These are phyloP conservation scores for Metarhizium rileyi DNA, from an alignment of 2,329 filamentous ascomycete species.

Conservation along the genomic window DNA sequence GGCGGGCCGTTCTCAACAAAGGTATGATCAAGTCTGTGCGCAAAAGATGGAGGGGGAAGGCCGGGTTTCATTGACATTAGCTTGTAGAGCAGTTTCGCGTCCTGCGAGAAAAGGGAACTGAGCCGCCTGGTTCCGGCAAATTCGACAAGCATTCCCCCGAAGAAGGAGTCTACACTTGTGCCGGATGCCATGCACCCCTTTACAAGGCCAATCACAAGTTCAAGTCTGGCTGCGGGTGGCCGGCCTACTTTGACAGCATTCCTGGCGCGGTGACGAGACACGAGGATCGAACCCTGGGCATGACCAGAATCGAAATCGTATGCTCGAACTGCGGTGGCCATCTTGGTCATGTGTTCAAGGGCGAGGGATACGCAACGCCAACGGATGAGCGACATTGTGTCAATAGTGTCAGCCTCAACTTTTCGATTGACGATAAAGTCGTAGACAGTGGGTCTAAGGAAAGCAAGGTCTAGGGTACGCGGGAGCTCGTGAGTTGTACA, in stretches of 20 bases:
- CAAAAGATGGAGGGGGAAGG: neutral
- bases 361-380: constrained; percentile 72
- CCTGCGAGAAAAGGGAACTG: constrained; percentile 86
- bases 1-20: constrained; percentile 71
- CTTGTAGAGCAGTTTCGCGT: constrained; percentile 83
- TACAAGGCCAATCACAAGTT: constrained; percentile 96
- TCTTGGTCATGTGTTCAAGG: constrained; percentile 90
- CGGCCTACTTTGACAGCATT: constrained; percentile 92
- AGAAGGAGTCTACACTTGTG: constrained; percentile 75
- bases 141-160: constrained; percentile 79
- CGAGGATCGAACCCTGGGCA: constrained; percentile 67
- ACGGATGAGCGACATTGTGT: constrained; percentile 97
- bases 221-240: constrained; percentile 93
- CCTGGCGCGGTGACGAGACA: constrained; percentile 82
- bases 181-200: constrained; percentile 74
- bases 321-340: constrained; percentile 93
- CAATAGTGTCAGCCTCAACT: constrained; percentile 84
- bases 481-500: neutral
- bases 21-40: constrained; percentile 20
- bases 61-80: constrained; percentile 5
- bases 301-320: constrained; percentile 84
- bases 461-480: constrained; percentile 22
- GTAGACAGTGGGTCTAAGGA: constrained; percentile 22
- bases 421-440: constrained; percentile 54
- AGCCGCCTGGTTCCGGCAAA: constrained; percentile 66